phyloP scores from a whole-genome alignment of 2,329 filamentous ascomycete genomes.

The Alternaria longipes region DNA sequence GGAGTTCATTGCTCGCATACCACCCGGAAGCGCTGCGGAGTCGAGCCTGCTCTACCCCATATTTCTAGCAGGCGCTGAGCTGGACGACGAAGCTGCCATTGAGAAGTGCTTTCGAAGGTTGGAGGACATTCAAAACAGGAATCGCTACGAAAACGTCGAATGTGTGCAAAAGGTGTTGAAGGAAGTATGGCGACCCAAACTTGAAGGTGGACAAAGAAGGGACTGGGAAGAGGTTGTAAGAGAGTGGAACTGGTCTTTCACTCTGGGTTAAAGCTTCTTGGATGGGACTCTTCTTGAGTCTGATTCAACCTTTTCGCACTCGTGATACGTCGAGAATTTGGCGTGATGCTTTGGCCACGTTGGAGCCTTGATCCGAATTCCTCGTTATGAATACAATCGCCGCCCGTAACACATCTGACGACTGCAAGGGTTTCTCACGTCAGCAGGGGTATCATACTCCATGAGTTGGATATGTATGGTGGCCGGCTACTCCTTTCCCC shows the following conservation, averaged over 20 bases:
- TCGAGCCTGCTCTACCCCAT: conserved; percentile 49
- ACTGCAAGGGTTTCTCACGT: background rate
- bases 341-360: background rate
- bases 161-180: conserved; percentile 48
- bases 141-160: conserved; percentile 47
- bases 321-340: background rate
- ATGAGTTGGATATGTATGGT: background rate
- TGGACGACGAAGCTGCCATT: conserved; percentile 41
- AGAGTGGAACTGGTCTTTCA: conserved; percentile 50
- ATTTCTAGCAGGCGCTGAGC: conserved; percentile 48
- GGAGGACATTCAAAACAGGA: conserved; percentile 44
- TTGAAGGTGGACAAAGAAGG: conserved; percentile 38
- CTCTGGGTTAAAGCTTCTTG: conserved; percentile 31
- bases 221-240: conserved; percentile 49
- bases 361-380: background rate
- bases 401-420: background rate
- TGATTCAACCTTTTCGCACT: background rate
- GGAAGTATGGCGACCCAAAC: conserved; percentile 46
- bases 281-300: background rate
- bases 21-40: conserved; percentile 46
- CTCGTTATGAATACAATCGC: background rate
- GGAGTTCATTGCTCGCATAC: conserved; percentile 48
- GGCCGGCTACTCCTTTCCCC: background rate
- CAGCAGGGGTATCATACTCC: background rate
- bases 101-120: conserved; percentile 42